Conservation (phyloP, 2,329 filamentous ascomycete species). For the Fusarium udum region DNA sequence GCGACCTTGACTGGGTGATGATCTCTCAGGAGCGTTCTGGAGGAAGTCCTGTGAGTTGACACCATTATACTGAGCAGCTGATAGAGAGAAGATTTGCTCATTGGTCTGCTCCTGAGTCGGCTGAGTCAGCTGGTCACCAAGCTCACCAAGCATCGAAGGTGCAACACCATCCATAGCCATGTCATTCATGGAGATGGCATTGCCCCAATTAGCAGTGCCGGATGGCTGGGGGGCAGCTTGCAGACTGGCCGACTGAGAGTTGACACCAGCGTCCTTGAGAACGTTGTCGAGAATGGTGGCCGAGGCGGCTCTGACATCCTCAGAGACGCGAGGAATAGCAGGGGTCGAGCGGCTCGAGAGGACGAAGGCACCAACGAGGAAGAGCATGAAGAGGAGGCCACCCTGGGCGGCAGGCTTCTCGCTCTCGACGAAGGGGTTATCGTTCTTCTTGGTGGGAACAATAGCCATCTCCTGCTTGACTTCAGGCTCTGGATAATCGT, state of each 20-base stretch:
- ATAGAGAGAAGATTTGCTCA: constrained; percentile 88
- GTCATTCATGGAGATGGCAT: constrained; percentile 57
- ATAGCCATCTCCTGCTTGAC: constrained; percentile 69
- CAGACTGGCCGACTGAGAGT: constrained; percentile 53
- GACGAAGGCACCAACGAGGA: constrained; percentile 95
- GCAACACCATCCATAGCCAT: constrained; percentile 52
- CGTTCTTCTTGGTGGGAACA: constrained; percentile 62
- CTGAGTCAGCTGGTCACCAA: constrained; percentile 74
- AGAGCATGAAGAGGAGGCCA: constrained; percentile 89
- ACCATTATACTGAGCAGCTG: constrained; percentile 87
- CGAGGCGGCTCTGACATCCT: constrained; percentile 82
- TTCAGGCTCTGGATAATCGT: constrained; percentile 72
- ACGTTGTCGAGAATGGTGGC: constrained; percentile 82
- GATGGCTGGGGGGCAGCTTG: constrained; percentile 63
- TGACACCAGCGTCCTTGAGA: constrained; percentile 80
- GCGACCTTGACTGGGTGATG: constrained; percentile 67
- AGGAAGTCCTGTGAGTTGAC: constrained; percentile 74
- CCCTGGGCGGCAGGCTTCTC: constrained; percentile 79
- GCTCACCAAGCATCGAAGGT: constrained; percentile 70
- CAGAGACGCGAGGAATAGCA: constrained; percentile 79
- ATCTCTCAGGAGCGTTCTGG: constrained; percentile 62
- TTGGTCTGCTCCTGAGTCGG: constrained; percentile 86
- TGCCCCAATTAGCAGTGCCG: constrained; percentile 50
- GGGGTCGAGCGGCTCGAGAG: constrained; percentile 82
- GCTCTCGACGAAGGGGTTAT: constrained; percentile 54